phyloP scores from a whole-genome alignment of 2,329 filamentous ascomycete genomes.

The Xylaria arbuscula region DNA sequence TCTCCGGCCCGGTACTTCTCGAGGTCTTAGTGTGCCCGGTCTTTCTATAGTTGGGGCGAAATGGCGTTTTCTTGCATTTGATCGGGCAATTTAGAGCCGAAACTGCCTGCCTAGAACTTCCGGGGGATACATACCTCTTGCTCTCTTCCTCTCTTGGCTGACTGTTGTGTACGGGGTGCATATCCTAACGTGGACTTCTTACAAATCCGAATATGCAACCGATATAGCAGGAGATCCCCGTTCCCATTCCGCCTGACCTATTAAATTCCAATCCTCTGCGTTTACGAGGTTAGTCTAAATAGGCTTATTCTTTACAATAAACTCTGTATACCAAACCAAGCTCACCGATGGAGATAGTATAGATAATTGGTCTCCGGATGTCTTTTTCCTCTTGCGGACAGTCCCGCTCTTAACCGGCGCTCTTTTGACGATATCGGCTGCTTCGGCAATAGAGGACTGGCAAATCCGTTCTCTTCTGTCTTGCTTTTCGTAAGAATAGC shows the following conservation, averaged over 20 bases:
- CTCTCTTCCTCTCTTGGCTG: background rate
- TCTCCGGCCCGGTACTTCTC: conserved; percentile 14
- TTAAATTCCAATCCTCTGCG: conserved; percentile 13
- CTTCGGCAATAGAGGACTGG: background rate
- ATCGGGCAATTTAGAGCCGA: background rate
- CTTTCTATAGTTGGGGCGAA: background rate
- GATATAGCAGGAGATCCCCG: conserved; percentile 7
- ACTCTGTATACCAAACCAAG: background rate
- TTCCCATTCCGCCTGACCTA: conserved; percentile 9
- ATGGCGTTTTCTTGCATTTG: background rate
- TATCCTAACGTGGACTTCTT: conserved; percentile 14
- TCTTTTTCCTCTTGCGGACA: conserved; percentile 25
- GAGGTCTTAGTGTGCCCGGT: conserved; percentile 10
- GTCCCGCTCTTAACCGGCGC: conserved; percentile 5
- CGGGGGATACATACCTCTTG: background rate
- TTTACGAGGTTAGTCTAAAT: background rate
- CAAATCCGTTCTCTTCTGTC: background rate
- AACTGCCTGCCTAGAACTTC: conserved; percentile 12
- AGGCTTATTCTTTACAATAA: background rate
- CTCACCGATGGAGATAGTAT: conserved; percentile 9
- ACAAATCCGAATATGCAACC: conserved; percentile 22
- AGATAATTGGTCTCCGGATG: conserved; percentile 24
- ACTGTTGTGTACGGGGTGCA: conserved; percentile 4
- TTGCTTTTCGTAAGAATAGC: conserved; percentile 1
- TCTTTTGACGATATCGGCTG: background rate